Conservation (phyloP, 306 rosid genomes). For the Cicer pinnatifidum region DNA sequence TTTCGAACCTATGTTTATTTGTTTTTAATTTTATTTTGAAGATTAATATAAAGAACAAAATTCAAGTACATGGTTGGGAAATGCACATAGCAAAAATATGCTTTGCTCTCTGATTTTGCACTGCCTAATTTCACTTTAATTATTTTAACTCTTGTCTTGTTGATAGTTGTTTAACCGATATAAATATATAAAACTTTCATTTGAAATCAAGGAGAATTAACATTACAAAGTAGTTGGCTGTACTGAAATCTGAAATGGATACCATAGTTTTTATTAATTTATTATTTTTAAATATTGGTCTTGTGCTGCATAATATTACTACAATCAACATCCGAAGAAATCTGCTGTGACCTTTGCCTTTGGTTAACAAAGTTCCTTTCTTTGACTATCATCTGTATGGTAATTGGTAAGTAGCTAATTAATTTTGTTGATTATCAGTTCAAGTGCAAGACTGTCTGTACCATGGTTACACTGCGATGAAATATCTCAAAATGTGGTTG, state of each 20-base stretch:
- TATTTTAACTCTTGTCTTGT: not conserved
- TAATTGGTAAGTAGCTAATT: not conserved
- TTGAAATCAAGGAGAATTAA: not conserved
- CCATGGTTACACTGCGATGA: no score
- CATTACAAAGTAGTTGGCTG: not conserved
- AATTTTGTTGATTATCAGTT: not conserved
- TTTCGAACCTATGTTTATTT: not conserved
- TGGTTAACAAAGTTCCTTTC: not conserved
- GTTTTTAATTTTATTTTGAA: not conserved
- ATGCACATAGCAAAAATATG: not conserved
- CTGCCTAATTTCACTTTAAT: slow-evolving; percentile 12
- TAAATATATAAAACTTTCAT: not conserved
- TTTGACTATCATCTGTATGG: not conserved
- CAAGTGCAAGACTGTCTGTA: not conserved
- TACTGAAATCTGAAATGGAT: not conserved
- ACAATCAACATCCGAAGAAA: not conserved
- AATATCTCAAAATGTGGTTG: no score
- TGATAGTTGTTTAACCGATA: not conserved
- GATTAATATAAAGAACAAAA: slow-evolving; percentile 13
- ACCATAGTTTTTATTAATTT: not conserved
- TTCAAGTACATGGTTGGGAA: not conserved
- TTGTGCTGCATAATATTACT: not conserved
- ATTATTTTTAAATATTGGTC: not conserved
- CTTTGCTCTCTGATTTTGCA: slow-evolving; percentile 4
- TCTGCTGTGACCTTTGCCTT: not conserved